Conservation (phyloP, 257 asterid species). For the Nicotiana sylvestris region DNA sequence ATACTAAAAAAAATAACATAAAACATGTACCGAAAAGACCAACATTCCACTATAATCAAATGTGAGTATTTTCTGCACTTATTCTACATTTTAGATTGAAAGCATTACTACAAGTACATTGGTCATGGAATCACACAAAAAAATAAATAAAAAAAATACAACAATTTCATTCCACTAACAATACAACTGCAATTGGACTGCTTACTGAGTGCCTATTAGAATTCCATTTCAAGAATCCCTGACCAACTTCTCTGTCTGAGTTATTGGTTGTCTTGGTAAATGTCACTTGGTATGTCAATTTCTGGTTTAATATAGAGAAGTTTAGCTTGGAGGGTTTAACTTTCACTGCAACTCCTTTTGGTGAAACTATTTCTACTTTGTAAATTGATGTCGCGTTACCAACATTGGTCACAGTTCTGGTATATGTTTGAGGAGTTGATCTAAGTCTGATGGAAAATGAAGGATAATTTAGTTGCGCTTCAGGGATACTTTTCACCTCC, state of each 20-base stretch:
- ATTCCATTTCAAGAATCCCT: slow-evolving; percentile 43
- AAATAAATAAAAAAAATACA: too few relatives aligned
- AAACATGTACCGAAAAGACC: not conserved
- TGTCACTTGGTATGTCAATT: slow-evolving; percentile 29
- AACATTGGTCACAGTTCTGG: slow-evolving; percentile 43
- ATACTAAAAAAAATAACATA: not conserved
- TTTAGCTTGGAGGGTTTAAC: slow-evolving; percentile 25
- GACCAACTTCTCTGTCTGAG: not conserved
- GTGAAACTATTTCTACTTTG: slow-evolving; percentile 19
- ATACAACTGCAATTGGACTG: slow-evolving; percentile 28
- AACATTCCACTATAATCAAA: not conserved
- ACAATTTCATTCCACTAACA: not conserved
- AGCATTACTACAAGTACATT: not conserved
- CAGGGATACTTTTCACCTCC: slow-evolving; percentile 16
- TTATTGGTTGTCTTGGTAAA: not conserved
- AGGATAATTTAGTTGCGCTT: slow-evolving; percentile 25
- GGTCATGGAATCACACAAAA: not conserved
- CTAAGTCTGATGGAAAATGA: slow-evolving; percentile 18
- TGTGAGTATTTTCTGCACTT: not conserved
- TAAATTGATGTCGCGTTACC: slow-evolving; percentile 33
- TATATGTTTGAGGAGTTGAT: slow-evolving; percentile 26
- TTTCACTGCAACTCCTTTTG: slow-evolving; percentile 23
- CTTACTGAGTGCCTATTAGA: slow-evolving; percentile 31
- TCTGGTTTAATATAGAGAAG: slow-evolving; percentile 23
- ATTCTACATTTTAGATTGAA: slow-evolving; percentile 2